Base-by-base conservation (phyloP, 495 filamentous ascomycete species). In the Penicillium dipodomyicola region DNA sequence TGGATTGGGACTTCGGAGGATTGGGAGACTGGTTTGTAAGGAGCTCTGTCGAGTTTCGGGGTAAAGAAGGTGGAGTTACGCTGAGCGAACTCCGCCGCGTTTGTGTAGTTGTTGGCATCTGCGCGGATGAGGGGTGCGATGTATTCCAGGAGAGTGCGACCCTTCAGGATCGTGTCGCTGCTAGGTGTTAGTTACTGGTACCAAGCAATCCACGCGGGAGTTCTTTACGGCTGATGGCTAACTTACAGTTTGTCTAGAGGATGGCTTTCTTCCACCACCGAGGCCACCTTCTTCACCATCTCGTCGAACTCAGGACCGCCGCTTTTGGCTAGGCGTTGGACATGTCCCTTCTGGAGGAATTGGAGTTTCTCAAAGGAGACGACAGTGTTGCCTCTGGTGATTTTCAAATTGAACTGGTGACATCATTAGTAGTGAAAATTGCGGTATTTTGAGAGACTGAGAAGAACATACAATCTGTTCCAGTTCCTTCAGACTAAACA, bases 371-470 rank as follows among this genome's bases (percentile, higher is more conserved):
- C 83, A 51, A 87, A 82, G n/a, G 83, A 81, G 23, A 96, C 89
- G 11, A 85, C 84, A n/a, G 90, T 88, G 71, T 97, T 91, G 9
- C 94, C 93, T 58, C 85, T 87, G 14, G 90, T 97, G 67, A 96
- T 92, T 63, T 88, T 86, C 58, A 94, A 74, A 56, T 83, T 81
- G 65, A 97, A 96, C 83, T 87, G 45, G 39, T 49, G 3, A n/a
- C 10, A 35, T 62, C 63, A 45, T 61, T 56, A 69, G 52, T 32
- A 29, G 20, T 27, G 25, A 20, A 49, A 49, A 44, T n/a, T 42
- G 20, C 30, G 47, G 20, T 17, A 30, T 49, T 45, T 27, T 19
- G 33, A 41, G 37, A 20, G 29, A 46, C 8, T 11, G 9, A 43
- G 50, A 20, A 20, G 23, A 40, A 64, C 76, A 61, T 76, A 89